Percentiles rank a stretch among this genome's conserved stretches.
These are phyloP conservation scores for Ambrosiella xylebori DNA, from an alignment of 2,329 filamentous ascomycete species.

Conservation along the genomic window DNA sequence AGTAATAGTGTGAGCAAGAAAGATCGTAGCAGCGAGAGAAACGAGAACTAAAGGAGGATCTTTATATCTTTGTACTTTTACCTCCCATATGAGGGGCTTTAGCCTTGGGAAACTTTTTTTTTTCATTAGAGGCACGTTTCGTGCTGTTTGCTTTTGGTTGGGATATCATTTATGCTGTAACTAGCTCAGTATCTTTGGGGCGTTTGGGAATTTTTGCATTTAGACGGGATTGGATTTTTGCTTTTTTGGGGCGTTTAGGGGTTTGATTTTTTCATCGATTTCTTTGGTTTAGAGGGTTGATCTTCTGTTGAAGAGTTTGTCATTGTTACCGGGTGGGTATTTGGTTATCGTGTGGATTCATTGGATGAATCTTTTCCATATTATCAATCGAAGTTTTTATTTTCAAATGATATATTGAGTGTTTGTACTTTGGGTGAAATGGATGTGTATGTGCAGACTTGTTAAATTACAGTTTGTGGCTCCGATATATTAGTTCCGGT, in stretches of 20 bases:
- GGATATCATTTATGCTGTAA: background rate
- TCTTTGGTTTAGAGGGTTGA: background rate
- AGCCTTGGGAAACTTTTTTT: background rate
- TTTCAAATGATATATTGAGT: no score
- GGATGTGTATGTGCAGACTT: no score
- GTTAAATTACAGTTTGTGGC: no score
- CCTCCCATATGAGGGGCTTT: constrained; percentile 3
- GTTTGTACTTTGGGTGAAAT: no score
- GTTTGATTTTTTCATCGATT: background rate
- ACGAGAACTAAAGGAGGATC: background rate
- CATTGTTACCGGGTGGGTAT: background rate
- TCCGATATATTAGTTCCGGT: no score
- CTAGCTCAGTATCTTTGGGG: background rate
- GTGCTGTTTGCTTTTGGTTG: background rate
- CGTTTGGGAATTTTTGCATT: background rate
- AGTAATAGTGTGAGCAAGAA: constrained; percentile 12
- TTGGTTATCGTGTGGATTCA: no score
- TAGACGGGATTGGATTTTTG: background rate
- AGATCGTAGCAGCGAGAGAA: background rate
- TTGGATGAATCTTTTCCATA: no score
- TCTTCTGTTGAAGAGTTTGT: background rate
- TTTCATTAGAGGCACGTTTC: background rate
- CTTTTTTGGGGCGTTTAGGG: background rate
- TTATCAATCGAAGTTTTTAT: no score
- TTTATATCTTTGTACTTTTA: background rate